Evolutionary conservation across 1,139 yeast genomes (phyloP).

Genomic region (Suhomyces anneliseae): DNA sequence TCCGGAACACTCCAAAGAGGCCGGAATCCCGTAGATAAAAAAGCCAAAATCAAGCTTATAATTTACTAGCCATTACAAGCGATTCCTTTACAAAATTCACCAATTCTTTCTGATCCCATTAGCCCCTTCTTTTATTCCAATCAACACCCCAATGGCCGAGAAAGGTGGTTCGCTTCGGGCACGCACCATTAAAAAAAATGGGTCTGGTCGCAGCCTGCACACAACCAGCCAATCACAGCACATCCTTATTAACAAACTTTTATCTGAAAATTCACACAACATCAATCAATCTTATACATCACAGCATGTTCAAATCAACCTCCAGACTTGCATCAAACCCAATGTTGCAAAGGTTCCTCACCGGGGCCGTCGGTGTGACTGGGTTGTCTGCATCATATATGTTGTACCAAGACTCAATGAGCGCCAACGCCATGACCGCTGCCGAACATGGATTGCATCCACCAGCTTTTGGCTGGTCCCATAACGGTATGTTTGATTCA

Average conservation of each 20-base stretch:
- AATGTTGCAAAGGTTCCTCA: constrained; percentile 54
- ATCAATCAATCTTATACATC: constrained; percentile 4
- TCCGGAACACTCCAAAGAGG: no score
- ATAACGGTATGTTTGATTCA: constrained; percentile 85
- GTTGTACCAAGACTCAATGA: constrained; percentile 74
- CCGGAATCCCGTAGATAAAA: no score
- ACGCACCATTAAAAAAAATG: neutral
- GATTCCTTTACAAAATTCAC: no score
- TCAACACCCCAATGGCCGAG: neutral
- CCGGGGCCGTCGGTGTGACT: constrained; percentile 65
- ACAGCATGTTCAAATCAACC: constrained; percentile 12
- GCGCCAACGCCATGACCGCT: constrained; percentile 96
- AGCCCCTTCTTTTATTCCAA: no score
- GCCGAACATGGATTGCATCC: constrained; percentile 99
- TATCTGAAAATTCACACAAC: constrained; percentile 10
- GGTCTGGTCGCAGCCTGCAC: constrained; percentile 2
- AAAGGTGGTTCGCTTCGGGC: neutral
- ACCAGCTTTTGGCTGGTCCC: constrained; percentile 92
- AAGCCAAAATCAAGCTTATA: no score
- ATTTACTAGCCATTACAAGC: no score
- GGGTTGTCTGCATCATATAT: constrained; percentile 74
- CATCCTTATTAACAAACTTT: constrained; percentile 10
- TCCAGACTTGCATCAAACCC: constrained; percentile 22
- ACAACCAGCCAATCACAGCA: constrained; percentile 10
- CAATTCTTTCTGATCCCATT: no score